Evolutionary conservation across 495 filamentous ascomycete species (phyloP).

Genomic region (Tricharina praecox): DNA sequence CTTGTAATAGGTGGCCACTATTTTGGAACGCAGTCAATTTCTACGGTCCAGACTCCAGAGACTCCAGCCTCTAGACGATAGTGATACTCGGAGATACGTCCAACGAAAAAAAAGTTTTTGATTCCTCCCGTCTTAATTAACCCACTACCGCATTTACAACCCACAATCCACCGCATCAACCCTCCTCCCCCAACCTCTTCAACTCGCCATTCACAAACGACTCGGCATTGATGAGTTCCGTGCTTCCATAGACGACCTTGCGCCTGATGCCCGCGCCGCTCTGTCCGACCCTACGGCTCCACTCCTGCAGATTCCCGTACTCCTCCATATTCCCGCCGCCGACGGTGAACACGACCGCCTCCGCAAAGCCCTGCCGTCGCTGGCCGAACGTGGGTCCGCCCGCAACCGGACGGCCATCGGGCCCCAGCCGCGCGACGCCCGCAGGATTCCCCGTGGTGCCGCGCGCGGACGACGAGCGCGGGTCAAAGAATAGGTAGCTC

Average conservation of each 20-base stretch:
- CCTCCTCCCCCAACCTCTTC: constrained; percentile 57
- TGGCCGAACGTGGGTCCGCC: constrained; percentile 81
- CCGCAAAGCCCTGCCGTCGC: constrained; percentile 78
- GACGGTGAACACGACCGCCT: constrained; percentile 92
- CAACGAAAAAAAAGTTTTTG: too few relatives aligned
- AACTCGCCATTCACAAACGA: constrained; percentile 73
- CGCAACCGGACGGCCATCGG: constrained; percentile 28
- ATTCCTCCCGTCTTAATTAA: too few relatives aligned
- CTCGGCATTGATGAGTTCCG: constrained; percentile 76
- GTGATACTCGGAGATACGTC: too few relatives aligned
- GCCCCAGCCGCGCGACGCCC: constrained; percentile 32
- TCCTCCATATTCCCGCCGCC: constrained; percentile 98
- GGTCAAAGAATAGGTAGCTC: constrained; percentile 97
- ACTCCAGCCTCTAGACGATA: too few relatives aligned
- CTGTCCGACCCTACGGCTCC: constrained; percentile 53
- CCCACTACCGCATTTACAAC: too few relatives aligned
- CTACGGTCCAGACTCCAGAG: too few relatives aligned
- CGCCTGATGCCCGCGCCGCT: constrained; percentile 39
- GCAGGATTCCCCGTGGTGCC: constrained; percentile 75
- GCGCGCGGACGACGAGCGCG: constrained; percentile 75
- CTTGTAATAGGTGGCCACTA: too few relatives aligned
- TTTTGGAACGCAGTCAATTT: too few relatives aligned
- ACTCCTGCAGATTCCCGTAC: constrained; percentile 94
- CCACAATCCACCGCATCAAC: too few relatives aligned
- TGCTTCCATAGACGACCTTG: constrained; percentile 88